Conservation (phyloP, 2,329 filamentous ascomycete species). For the Alternaria brassicae region DNA sequence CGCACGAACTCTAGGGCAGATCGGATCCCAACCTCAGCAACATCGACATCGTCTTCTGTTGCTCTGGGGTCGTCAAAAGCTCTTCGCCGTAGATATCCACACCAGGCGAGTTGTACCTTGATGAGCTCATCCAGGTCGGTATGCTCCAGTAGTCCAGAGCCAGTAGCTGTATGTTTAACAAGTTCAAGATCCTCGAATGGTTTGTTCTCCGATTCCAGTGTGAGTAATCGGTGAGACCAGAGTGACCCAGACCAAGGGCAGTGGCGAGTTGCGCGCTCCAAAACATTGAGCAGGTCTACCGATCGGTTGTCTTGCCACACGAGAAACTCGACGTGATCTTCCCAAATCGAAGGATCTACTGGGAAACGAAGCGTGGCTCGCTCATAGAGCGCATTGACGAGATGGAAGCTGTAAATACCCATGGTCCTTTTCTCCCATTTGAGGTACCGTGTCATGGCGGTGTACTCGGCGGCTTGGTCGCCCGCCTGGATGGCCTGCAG, state of each 20-base stretch:
- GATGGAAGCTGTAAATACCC: slow-evolving; percentile 59
- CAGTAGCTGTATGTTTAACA: slow-evolving; percentile 92
- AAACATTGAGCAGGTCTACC: slow-evolving; percentile 68
- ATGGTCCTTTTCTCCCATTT: slow-evolving; percentile 80
- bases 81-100: slow-evolving; percentile 85
- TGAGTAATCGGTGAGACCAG: slow-evolving; percentile 89
- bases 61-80: slow-evolving; percentile 76
- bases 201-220: slow-evolving; percentile 78
- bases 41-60: slow-evolving; percentile 78
- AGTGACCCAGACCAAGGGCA: slow-evolving; percentile 91
- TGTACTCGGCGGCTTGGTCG: slow-evolving; percentile 64
- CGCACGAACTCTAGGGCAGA: slow-evolving; percentile 86
- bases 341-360: slow-evolving; percentile 78
- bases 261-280: slow-evolving; percentile 84
- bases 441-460: slow-evolving; percentile 71
- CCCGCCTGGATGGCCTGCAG: slow-evolving; percentile 63
- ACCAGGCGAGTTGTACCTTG: slow-evolving; percentile 93
- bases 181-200: slow-evolving; percentile 82
- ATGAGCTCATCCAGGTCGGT: slow-evolving; percentile 87
- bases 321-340: slow-evolving; percentile 81
- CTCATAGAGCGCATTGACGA: slow-evolving; percentile 73
- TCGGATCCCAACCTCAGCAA: slow-evolving; percentile 87
- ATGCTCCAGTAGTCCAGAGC: slow-evolving; percentile 81
- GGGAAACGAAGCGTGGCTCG: slow-evolving; percentile 78
- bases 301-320: slow-evolving; percentile 57